Percentiles rank a stretch among this genome's conserved stretches.
phyloP scores from a whole-genome alignment of 1,139 yeast genomes.

The Komagataea norvegica region DNA sequence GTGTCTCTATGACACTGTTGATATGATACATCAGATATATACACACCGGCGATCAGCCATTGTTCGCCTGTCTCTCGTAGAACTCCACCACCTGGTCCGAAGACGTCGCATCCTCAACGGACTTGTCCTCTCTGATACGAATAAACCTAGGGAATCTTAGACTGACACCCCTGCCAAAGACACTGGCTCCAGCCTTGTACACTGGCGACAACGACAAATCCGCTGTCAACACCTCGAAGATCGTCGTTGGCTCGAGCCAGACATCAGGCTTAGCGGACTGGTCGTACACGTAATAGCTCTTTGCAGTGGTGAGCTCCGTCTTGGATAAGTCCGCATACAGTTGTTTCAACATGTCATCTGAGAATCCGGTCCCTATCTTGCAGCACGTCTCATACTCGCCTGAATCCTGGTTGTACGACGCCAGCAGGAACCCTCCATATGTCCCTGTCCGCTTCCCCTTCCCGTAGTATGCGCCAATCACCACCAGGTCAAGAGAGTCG shows the following conservation, averaged over 20 bases:
- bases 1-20: not conserved
- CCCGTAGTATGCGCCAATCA: slow-evolving; percentile 91
- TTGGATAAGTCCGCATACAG: slow-evolving; percentile 60
- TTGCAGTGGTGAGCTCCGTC: slow-evolving; percentile 64
- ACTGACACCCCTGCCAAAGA: slow-evolving; percentile 83
- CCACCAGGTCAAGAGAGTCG: slow-evolving; percentile 90
- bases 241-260: slow-evolving; percentile 87
- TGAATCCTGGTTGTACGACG: slow-evolving; percentile 81
- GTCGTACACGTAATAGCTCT: slow-evolving; percentile 68
- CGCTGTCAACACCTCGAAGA: slow-evolving; percentile 93
- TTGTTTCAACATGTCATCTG: slow-evolving; percentile 70
- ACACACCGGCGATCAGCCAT: not conserved
- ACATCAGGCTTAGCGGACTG: slow-evolving; percentile 79
- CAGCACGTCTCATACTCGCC: slow-evolving; percentile 95
- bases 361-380: slow-evolving; percentile 96
- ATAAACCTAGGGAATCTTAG: slow-evolving; percentile 88
- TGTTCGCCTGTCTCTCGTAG: slow-evolving; percentile 64
- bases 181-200: slow-evolving; percentile 80
- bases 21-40: not conserved
- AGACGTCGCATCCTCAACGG: slow-evolving; percentile 83
- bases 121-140: slow-evolving; percentile 82
- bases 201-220: slow-evolving; percentile 90
- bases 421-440: slow-evolving; percentile 91
- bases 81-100: slow-evolving; percentile 89
- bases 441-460: slow-evolving; percentile 92